Percentiles rank a stretch among this genome's conserved stretches.
Evolutionary conservation across 169 alveolate genomes (phyloP).

Genomic region (Cryptosporidium felis): DNA sequence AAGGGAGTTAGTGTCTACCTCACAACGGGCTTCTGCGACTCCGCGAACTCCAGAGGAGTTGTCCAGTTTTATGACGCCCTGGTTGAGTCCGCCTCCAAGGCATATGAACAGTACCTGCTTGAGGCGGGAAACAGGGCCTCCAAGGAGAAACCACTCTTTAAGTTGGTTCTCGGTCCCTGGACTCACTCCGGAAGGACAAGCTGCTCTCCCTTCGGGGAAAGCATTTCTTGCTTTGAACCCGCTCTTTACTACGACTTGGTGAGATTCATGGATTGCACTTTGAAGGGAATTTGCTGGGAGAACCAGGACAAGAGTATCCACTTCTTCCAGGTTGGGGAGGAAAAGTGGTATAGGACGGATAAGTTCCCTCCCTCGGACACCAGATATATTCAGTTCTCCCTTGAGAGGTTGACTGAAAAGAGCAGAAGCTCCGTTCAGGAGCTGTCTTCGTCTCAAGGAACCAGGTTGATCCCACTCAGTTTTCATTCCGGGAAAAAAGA

Average conservation of each 20-base stretch:
- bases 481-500: conserved; percentile 36
- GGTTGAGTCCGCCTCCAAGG: conserved; percentile 46
- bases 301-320: conserved; percentile 73
- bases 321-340: conserved; percentile 77
- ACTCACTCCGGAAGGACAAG: conserved; percentile 76
- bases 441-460: conserved; percentile 22
- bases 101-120: conserved; percentile 7
- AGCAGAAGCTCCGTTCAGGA: conserved; percentile 50
- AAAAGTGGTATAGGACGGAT: conserved; percentile 74
- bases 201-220: conserved; percentile 76
- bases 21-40: conserved; percentile 76
- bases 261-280: conserved; percentile 76
- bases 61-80: conserved; percentile 69
- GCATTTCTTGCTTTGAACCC: conserved; percentile 73
- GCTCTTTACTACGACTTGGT: conserved; percentile 73
- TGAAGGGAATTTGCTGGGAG: conserved; percentile 76
- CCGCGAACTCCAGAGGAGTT: conserved; percentile 76
- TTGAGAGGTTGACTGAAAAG: conserved; percentile 47
- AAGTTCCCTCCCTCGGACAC: conserved; percentile 72
- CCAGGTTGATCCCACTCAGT: conserved; percentile 30
- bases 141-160: conserved; percentile 53
- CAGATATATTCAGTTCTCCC: conserved; percentile 50
- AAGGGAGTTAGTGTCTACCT: conserved; percentile 73
- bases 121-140: conserved; percentile 42
- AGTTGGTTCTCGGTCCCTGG: conserved; percentile 76